A percentile compares a stretch with the other conserved stretches of the same genome.
Evolutionary conservation across 2,329 filamentous ascomycete species (phyloP).

Genomic region (Cyphellophora europaea): DNA sequence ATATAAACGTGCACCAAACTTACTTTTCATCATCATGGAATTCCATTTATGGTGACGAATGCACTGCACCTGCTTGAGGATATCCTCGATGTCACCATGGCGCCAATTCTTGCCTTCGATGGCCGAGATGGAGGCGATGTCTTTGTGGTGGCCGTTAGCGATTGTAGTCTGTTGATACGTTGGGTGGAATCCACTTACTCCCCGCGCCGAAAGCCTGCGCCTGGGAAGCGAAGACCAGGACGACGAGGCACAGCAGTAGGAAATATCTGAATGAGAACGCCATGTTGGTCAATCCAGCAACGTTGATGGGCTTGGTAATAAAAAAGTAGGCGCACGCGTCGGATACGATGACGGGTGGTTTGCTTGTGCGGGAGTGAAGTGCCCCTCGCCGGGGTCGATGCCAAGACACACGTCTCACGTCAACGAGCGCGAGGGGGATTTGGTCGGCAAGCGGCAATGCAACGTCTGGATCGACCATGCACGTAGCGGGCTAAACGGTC

Average conservation of each 20-base stretch:
- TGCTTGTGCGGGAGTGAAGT: too few species aligned
- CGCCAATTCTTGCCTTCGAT: slow-evolving; percentile 44
- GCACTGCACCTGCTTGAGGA: slow-evolving; percentile 68
- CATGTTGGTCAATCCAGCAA: too few species aligned
- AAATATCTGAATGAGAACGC: background rate
- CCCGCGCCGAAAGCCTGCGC: slow-evolving; percentile 36
- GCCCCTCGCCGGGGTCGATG: too few species aligned
- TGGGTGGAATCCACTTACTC: too few species aligned
- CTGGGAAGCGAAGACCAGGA: slow-evolving; percentile 28
- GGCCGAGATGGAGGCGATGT: slow-evolving; percentile 30
- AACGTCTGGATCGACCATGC: too few species aligned
- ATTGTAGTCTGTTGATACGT: slow-evolving; percentile 10
- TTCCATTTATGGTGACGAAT: slow-evolving; percentile 79
- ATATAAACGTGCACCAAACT: slow-evolving; percentile 67
- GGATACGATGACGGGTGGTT: too few species aligned
- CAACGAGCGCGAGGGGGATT: too few species aligned
- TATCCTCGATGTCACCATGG: slow-evolving; percentile 66
- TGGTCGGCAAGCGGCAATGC: too few species aligned
- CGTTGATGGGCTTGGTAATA: too few species aligned
- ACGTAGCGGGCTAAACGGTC: too few species aligned
- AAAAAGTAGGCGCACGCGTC: too few species aligned
- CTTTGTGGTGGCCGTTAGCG: background rate
- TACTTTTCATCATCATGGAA: slow-evolving; percentile 64
- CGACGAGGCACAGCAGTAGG: slow-evolving; percentile 23
- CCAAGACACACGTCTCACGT: too few species aligned